Base-by-base conservation (phyloP, 257 asterid species). In the Cynanchum wilfordii region DNA sequence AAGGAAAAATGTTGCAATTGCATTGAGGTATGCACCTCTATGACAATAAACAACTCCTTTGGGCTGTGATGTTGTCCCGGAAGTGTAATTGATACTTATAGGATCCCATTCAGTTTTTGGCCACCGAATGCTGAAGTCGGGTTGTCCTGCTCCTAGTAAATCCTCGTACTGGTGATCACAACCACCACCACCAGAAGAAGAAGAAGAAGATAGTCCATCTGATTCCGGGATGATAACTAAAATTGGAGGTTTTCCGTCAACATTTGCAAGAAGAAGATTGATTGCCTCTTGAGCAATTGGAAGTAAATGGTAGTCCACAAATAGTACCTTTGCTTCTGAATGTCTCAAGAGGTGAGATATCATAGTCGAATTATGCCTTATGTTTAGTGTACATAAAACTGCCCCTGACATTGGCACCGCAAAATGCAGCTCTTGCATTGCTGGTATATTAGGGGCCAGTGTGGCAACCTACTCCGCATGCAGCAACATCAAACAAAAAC, bases 331-430 rank as follows among this genome's bases (percentile, higher is more conserved):
- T 59, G 86, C 83, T 75, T 82, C 82, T 51, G 84, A 82, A 67
- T 82, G 86, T 59, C 56, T 50, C 11, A 82, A 76, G 1, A 82
- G 76, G 52, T 71, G 71, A 24, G 86, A 80, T 27, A 82, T 3
- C 86, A 76, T 82, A 7, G 79, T 44, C 38, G 84, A 66, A 71
- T 82, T 83, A 13, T 79, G 84, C 49, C 86, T 79, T 9, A 76
- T 79, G 68, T 82, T 82, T 24, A 82, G 36, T 7, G 82, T 76
- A 52, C 86, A 82, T 10, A 82, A 68, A 63, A 82, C 72, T 42
- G 79, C 84, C 10, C 86, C 86, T 19, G 86, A 83, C 84, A 82
- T 82, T 42, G 86, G 86, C 36, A 82, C 82, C 7, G 84, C 86
- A 77, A 82, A 82, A 70, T 82, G 86, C 69, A 82, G 81, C 80